Evolutionary conservation across 352 stramenopile genomes (phyloP).

Genomic region (Phytopythium oedochilum): DNA sequence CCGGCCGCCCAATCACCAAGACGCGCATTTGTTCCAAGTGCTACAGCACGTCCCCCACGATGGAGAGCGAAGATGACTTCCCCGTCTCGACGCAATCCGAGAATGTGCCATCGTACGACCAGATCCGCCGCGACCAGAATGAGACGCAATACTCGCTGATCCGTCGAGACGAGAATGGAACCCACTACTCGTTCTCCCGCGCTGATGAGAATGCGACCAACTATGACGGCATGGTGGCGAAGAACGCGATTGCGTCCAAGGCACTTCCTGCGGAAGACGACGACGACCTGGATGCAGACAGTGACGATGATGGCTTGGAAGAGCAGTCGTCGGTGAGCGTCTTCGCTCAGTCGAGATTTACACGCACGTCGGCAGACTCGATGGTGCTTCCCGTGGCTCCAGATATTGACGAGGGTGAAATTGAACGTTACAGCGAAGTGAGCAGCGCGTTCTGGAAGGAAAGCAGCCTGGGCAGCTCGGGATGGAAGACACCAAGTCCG

Average conservation of each 20-base stretch:
- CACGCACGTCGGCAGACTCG: constrained; percentile 32
- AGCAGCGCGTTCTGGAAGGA: constrained; percentile 28
- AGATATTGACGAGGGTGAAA: constrained; percentile 24
- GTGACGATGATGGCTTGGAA: constrained; percentile 42
- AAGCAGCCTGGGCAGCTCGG: constrained; percentile 18
- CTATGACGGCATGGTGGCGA: not conserved
- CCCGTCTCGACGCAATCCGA: not conserved
- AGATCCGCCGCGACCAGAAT: constrained; percentile 24
- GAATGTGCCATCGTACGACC: not conserved
- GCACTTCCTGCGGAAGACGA: constrained; percentile 18
- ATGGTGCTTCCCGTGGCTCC: constrained; percentile 16
- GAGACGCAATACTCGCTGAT: constrained; percentile 40
- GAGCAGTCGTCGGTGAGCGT: constrained; percentile 52
- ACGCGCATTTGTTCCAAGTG: constrained; percentile 61
- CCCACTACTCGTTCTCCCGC: constrained; percentile 3
- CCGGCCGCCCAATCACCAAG: constrained; percentile 25
- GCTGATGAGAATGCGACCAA: not conserved
- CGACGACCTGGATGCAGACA: constrained; percentile 29
- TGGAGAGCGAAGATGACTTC: not conserved
- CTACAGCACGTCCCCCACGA: constrained; percentile 26
- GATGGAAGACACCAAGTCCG: constrained; percentile 16
- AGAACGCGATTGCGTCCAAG: not conserved
- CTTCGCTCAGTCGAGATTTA: constrained; percentile 53
- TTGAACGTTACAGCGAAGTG: constrained; percentile 18
- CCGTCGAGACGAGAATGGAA: constrained; percentile 18